phyloP scores from a whole-genome alignment of 129 eudicot species.

The Centella asiatica region DNA sequence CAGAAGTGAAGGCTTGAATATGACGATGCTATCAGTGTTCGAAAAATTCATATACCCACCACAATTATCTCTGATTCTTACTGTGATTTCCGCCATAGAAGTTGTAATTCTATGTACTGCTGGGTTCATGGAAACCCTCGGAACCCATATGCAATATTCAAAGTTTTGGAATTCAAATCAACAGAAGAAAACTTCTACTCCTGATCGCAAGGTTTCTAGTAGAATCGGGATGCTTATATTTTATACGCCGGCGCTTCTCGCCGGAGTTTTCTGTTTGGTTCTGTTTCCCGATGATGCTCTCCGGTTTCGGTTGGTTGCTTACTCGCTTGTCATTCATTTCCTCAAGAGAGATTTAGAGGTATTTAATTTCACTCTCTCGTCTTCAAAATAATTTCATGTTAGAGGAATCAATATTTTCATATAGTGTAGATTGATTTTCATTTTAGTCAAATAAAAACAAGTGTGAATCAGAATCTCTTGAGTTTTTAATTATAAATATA shows the following conservation, averaged over 20 bases:
- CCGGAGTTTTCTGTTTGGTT: slow-evolving; percentile 24
- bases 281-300: slow-evolving; percentile 29
- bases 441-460: too few species aligned
- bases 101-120: slow-evolving; percentile 8
- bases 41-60: slow-evolving; percentile 21
- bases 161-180: slow-evolving; percentile 16
- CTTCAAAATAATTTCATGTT: background rate
- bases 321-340: slow-evolving; percentile 50
- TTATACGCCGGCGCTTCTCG: slow-evolving; percentile 38
- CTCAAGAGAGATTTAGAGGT: slow-evolving; percentile 66
- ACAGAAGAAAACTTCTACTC: background rate
- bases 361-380: background rate
- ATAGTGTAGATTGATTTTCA: background rate
- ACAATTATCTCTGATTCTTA: slow-evolving; percentile 17
- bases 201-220: slow-evolving; percentile 20
- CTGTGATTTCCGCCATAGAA: slow-evolving; percentile 20
- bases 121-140: slow-evolving; percentile 27
- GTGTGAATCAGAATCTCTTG: too few species aligned
- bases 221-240: slow-evolving; percentile 28
- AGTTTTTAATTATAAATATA: too few species aligned
- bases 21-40: slow-evolving; percentile 1
- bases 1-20: too few species aligned
- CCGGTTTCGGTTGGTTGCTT: slow-evolving; percentile 38
- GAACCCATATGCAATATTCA: slow-evolving; percentile 37
- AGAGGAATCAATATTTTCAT: background rate